Percentiles rank a stretch among this genome's conserved stretches.
phyloP scores from a whole-genome alignment of 306 rosid genomes.

The Begonia fuchsioides region DNA sequence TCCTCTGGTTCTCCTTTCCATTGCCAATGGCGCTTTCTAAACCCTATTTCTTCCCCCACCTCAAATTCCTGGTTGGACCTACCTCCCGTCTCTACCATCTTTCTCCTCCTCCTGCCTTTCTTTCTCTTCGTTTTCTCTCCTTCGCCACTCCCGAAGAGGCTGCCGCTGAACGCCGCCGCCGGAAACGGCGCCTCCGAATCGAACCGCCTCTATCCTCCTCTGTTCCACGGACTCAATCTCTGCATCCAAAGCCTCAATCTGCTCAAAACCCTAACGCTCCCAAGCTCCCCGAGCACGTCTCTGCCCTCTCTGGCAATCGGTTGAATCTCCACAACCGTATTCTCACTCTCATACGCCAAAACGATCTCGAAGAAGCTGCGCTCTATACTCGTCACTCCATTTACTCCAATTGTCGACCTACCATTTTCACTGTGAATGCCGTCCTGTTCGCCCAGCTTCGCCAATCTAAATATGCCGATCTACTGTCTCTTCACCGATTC shows the following conservation, averaged over 20 bases:
- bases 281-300: conserved; percentile 65
- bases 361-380: conserved; percentile 89
- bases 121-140: conserved; percentile 51
- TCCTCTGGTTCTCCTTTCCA: no score
- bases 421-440: conserved; percentile 77
- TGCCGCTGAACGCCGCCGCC: conserved; percentile 92
- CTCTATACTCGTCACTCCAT: conserved; percentile 86
- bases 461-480: conserved; percentile 75
- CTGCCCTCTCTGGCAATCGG: conserved; percentile 69
- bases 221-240: conserved; percentile 23
- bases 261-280: conserved; percentile 70
- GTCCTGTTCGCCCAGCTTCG: conserved; percentile 72
- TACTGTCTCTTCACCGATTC: conserved; percentile 81
- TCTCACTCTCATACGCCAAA: conserved; percentile 54
- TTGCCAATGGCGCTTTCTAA: conserved; percentile 59
- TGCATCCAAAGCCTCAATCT: conserved; percentile 22
- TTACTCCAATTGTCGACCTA: conserved; percentile 86
- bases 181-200: conserved; percentile 92
- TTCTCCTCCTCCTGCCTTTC: conserved; percentile 10
- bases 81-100: conserved; percentile 6
- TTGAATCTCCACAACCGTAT: conserved; percentile 72
- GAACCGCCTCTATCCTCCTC: conserved; percentile 83
- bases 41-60: conserved; percentile 33
- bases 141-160: conserved; percentile 89
- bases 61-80: conserved; percentile 28